Evolutionary conservation across 257 asterid species (phyloP).

Genomic region (Plantago major): DNA sequence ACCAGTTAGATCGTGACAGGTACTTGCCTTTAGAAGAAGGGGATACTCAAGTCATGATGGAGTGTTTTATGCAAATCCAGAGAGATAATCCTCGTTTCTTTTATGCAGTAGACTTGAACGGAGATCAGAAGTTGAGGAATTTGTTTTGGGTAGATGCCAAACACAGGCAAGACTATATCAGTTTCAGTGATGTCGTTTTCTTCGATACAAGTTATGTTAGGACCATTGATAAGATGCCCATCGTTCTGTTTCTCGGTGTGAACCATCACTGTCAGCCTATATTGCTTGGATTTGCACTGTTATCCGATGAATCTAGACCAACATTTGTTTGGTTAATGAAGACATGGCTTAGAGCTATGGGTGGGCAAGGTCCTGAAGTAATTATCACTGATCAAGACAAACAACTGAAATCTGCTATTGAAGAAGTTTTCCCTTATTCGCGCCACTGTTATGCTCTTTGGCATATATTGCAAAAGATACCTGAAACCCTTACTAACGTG

Average conservation of each 20-base stretch:
- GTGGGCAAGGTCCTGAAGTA: slow-evolving; percentile 74
- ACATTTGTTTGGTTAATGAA: slow-evolving; percentile 89
- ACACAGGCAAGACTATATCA: slow-evolving; percentile 70
- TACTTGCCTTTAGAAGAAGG: slow-evolving; percentile 78
- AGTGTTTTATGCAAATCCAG: slow-evolving; percentile 75
- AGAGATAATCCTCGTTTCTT: slow-evolving; percentile 70
- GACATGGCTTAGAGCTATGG: slow-evolving; percentile 93
- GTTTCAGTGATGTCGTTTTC: slow-evolving; percentile 72
- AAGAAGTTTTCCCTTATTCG: slow-evolving; percentile 67
- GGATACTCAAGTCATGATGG: slow-evolving; percentile 74
- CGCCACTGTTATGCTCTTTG: slow-evolving; percentile 82
- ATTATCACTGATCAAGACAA: slow-evolving; percentile 76
- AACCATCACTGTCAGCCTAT: slow-evolving; percentile 95
- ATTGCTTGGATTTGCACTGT: slow-evolving; percentile 77
- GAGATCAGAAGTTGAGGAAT: slow-evolving; percentile 81
- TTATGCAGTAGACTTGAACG: slow-evolving; percentile 81
- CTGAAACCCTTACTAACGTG: slow-evolving; percentile 64
- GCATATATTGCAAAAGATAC: slow-evolving; percentile 74
- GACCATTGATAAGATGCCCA: slow-evolving; percentile 80
- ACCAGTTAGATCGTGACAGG: slow-evolving; percentile 55
- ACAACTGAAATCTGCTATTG: slow-evolving; percentile 59
- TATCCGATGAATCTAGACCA: slow-evolving; percentile 73
- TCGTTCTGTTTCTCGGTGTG: slow-evolving; percentile 78
- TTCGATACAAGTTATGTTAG: slow-evolving; percentile 71
- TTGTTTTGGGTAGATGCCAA: slow-evolving; percentile 93